Evolutionary conservation across 768 basidiomycete species (phyloP), one percentile per base, ranked within the genome.

Genomic region (Mycena alexandri): DNA sequence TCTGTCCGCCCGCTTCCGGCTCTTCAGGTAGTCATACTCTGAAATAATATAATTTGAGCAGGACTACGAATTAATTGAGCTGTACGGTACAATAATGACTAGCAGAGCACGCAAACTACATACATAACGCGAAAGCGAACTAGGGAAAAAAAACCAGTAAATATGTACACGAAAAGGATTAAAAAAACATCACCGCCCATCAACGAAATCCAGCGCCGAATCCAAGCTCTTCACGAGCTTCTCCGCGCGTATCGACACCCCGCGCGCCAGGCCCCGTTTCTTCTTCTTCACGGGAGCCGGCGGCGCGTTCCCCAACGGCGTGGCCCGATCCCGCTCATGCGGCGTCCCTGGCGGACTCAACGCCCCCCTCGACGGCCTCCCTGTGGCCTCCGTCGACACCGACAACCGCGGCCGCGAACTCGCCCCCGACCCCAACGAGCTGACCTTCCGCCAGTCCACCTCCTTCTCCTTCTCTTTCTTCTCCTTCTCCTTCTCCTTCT

Each of bases 181-280:
- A 2, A 13, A 13, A 47, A 13, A 36, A 24, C 36, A 51, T 64
- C 56, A 76, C 56, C 67, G 68, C 63, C 71, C 73, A 67, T 83
- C 81, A 22, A 82, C 81, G 65, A 83, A 83, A 64, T 83, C 82
- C 42, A 82, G 75, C 0, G 81, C 80, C 5, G 80, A 78, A 67
- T 83, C 81, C 61, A 82, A 72, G 29, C 78, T 77, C 47, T 73
- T 75, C 19, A 82, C 82, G 21, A 84, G 64, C 67, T 73, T 77
- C 53, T 78, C 76, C 62, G 82, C 75, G 29, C 80, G 73, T 61
- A 77, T 57, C 38, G 80, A 76, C 61, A 81, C 61, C 0, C 79
- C 78, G 10, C 79, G 74, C 57, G 79, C 74, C 41, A 81, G 77
- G 5, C 44, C 72, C 61, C 43, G 53, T 65, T 70, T 74, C 68